These are phyloP conservation scores for Trametes sanguinea DNA, from an alignment of 768 basidiomycete genomes.

Conservation along the genomic window DNA sequence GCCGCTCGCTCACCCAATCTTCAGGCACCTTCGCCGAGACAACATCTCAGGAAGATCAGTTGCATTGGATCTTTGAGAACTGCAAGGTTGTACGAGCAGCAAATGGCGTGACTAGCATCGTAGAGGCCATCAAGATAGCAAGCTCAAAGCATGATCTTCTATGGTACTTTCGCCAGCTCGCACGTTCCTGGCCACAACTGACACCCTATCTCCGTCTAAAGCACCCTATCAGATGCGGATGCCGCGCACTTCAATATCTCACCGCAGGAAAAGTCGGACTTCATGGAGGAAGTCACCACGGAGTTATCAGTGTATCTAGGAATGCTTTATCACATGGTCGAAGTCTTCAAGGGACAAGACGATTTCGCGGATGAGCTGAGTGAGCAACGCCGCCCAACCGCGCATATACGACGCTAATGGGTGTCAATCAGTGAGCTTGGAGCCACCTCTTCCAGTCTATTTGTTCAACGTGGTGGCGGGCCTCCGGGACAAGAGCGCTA, in stretches of 20 bases:
- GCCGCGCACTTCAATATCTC: slow-evolving; percentile 72
- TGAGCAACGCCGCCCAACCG: slow-evolving; percentile 44
- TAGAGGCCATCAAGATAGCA: slow-evolving; percentile 89
- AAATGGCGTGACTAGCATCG: slow-evolving; percentile 80
- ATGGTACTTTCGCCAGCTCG: slow-evolving; percentile 48
- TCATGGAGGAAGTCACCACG: slow-evolving; percentile 87
- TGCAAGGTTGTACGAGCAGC: slow-evolving; percentile 81
- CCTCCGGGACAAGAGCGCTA: slow-evolving; percentile 89
- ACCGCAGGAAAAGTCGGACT: slow-evolving; percentile 68
- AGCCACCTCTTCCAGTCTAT: slow-evolving; percentile 92
- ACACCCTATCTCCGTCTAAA: slow-evolving; percentile 33
- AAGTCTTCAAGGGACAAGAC: slow-evolving; percentile 90
- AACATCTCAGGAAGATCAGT: slow-evolving; percentile 87
- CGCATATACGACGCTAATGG: slow-evolving; percentile 22
- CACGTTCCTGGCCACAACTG: not conserved
- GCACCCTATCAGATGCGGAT: slow-evolving; percentile 75
- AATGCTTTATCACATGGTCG: slow-evolving; percentile 93
- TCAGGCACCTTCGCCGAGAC: slow-evolving; percentile 90
- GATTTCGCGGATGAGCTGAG: slow-evolving; percentile 97
- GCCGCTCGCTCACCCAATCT: slow-evolving; percentile 9
- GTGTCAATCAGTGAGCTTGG: slow-evolving; percentile 78
- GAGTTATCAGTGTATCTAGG: slow-evolving; percentile 93
- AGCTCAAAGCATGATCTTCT: slow-evolving; percentile 83
- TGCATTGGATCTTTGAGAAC: slow-evolving; percentile 96
- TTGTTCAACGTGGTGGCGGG: slow-evolving; percentile 89